Percentiles rank a stretch among this genome's conserved stretches.
These are phyloP conservation scores for Lachancea mirantina DNA, from an alignment of 805 yeast genomes.

Conservation along the genomic window DNA sequence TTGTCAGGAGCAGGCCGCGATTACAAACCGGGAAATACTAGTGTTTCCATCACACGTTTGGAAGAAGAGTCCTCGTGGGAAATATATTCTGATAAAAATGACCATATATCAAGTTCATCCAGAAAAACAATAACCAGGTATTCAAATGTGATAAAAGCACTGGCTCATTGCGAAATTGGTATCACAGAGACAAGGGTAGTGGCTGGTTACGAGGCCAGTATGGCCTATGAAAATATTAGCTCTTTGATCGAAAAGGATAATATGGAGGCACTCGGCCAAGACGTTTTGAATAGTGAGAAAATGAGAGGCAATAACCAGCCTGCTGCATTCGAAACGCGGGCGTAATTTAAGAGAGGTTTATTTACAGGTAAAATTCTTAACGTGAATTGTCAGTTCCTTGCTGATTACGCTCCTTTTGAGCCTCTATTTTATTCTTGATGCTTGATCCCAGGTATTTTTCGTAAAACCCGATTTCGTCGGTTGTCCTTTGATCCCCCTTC, in stretches of 20 bases:
- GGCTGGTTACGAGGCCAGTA: constrained; percentile 82
- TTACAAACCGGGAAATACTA: constrained; percentile 34
- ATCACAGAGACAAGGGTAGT: constrained; percentile 74
- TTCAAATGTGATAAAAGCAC: constrained; percentile 72
- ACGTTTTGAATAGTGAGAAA: constrained; percentile 62
- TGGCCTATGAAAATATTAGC: constrained; percentile 67
- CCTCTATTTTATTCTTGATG: constrained; percentile 24
- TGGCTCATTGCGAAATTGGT: constrained; percentile 80
- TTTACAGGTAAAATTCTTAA: constrained; percentile 4
- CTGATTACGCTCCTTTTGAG: constrained; percentile 10
- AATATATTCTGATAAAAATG: constrained; percentile 87
- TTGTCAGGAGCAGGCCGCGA: constrained; percentile 16
- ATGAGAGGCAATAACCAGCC: constrained; percentile 52
- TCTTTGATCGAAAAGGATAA: constrained; percentile 61
- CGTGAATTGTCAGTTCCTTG: constrained; percentile 9
- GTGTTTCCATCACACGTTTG: constrained; percentile 68
- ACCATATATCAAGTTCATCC: constrained; percentile 50
- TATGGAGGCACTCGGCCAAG: constrained; percentile 67
- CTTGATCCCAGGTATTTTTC: constrained; percentile 43
- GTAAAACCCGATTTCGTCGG: constrained; percentile 41
- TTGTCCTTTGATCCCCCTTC: constrained; percentile 52
- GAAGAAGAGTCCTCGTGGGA: constrained; percentile 95
- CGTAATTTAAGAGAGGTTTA: not conserved
- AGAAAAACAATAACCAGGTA: constrained; percentile 78
- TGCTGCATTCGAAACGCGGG: not conserved